Evolutionary conservation across 306 rosid species (phyloP).

Genomic region (Corylus heterophylla): DNA sequence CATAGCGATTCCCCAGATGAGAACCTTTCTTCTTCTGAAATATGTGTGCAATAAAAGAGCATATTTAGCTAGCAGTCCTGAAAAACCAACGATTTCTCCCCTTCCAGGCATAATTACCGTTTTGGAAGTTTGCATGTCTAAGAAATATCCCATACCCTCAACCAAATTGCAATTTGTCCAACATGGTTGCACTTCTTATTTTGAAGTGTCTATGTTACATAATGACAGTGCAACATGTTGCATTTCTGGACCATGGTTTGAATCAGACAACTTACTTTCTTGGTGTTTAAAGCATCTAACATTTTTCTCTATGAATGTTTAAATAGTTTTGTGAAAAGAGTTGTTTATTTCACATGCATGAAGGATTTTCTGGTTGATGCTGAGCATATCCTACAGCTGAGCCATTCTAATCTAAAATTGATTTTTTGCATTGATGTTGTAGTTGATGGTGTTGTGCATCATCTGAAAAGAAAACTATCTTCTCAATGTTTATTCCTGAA

Average conservation of each 20-base stretch:
- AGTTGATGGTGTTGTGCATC: neutral
- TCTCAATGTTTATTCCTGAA: neutral
- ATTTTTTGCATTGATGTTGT: neutral
- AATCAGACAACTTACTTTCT: neutral
- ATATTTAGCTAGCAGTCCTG: neutral
- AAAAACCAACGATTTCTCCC: neutral
- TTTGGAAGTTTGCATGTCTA: neutral
- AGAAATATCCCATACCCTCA: neutral
- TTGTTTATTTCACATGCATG: neutral
- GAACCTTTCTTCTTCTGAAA: neutral
- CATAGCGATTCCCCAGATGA: neutral
- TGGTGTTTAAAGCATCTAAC: neutral
- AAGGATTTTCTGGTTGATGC: neutral
- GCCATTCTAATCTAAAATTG: neutral
- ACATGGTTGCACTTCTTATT: neutral
- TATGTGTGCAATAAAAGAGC: neutral
- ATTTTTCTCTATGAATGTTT: neutral
- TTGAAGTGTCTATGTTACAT: neutral
- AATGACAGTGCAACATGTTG: neutral
- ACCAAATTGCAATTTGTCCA: neutral
- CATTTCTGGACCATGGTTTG: neutral
- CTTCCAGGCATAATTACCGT: neutral
- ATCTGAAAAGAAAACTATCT: neutral
- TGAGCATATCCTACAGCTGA: neutral
- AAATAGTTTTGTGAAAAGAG: neutral